Conservation (phyloP, 352 stramenopile genomes). For the Aphanomyces cochlioides region DNA sequence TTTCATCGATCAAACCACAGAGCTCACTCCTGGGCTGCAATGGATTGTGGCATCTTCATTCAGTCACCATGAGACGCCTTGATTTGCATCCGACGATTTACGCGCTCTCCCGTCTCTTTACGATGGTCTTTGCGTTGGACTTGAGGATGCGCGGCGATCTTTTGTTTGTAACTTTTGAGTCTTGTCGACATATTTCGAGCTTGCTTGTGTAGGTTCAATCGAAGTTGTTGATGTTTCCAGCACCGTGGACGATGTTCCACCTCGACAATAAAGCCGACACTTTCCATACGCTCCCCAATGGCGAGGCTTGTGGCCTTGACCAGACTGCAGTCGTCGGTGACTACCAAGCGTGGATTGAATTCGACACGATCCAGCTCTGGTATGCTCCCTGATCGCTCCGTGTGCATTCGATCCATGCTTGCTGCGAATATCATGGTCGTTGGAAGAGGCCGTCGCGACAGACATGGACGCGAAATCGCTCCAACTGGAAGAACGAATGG, state of each 20-base stretch:
- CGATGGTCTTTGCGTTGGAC: neutral
- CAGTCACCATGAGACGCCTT: neutral
- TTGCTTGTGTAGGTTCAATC: constrained; percentile 12
- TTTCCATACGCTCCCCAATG: constrained; percentile 1
- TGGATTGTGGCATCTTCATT: no score
- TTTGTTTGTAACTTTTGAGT: neutral
- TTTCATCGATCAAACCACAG: neutral
- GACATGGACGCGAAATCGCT: no score
- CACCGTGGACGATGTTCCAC: neutral
- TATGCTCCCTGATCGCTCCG: no score
- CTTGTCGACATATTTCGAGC: neutral
- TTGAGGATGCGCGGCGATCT: neutral
- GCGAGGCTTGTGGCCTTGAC: neutral
- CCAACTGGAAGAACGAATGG: no score
- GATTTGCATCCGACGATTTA: neutral
- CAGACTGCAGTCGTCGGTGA: no score
- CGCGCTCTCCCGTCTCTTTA: neutral
- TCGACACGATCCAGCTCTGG: no score
- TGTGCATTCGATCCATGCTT: no score
- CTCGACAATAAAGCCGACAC: neutral
- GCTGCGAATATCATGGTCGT: no score
- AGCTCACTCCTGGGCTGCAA: no score
- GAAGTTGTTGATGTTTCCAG: neutral
- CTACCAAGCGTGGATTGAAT: no score
- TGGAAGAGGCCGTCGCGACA: no score